Evolutionary conservation across 768 basidiomycete species (phyloP), one percentile per base, ranked within the genome.

Genomic region (Tulasnella calospora): DNA sequence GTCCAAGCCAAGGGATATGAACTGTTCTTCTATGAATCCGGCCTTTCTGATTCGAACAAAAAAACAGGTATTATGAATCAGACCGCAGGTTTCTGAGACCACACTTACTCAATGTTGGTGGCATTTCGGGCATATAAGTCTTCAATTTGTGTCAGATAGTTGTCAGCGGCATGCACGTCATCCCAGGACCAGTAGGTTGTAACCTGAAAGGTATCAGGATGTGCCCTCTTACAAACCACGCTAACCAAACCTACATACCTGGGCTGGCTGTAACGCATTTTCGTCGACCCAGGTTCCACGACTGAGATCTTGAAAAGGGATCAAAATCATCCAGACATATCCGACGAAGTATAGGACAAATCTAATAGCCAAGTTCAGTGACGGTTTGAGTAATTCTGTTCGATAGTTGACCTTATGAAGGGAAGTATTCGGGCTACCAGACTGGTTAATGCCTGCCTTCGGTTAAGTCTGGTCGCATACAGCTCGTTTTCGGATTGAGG

Each of bases 231-330:
- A n/a, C 13, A 5, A 8, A n/a, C 27, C 1, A 17, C 35, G n/a
- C 30, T 19, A 47, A 74, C 15, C 40, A 75, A 81, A 23, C 6
- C 55, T 67, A 82, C 83, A 72, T 81, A 96, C 96, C 86, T 97
- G 95, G 7, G 89, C 92, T 13, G 98, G 96, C 82, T 96, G 94
- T 27, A 99, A 85, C 0, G 98, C 97, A 83, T 99, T 98, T 85
- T 99, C 98, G 83, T 97, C 95, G 73, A 97, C 92, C 83, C 95
- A 97, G 12, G 91, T 93, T 12, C 85, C 83, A 80, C 90, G 88
- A 23, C 90, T 91, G 6, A 96, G 86, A 0, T 85, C 85, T 7
- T 90, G 86, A 17, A 88, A 87, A 4, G 96, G 96, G 74, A 98
- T 86, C 7, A 89, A 85, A n/a, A 92, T 80, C 84, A 98, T 88